Base-by-base conservation (phyloP, 192 early-diverging fungal species). In the Backusella tarrabulga region DNA sequence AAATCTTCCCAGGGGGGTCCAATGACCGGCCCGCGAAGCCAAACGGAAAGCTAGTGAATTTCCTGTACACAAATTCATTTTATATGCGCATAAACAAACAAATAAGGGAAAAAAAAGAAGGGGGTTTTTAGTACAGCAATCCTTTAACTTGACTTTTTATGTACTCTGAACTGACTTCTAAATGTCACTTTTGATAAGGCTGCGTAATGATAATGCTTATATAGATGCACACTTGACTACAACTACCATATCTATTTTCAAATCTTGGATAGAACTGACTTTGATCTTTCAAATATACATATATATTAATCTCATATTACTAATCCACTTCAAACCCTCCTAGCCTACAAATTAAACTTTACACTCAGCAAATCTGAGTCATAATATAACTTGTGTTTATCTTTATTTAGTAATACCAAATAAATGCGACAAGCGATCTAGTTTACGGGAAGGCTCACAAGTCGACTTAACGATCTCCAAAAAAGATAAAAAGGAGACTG, bases 1-100 rank as follows among this genome's bases (percentile, higher is more conserved):
- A 63, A 40, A 63, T 63, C 23, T 63, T 63, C 56, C 56, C 56
- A 63, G 56, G 56, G 56, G 56, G 56, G 23, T 63, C 56, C 54
- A 60, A 26, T 60, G 54, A 26, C 21, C 54, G 54, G 11, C 8
- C 21, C 56, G 54, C 54, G 3, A 56, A 56, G 8, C 54, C 12
- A 21, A 23, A 56, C 3, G 56, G 8, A 29, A 63, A 63, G n/a
- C 11, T 0, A 12, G 11, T 63, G 56, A 12, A 23, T 26, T 63
- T 63, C 12, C 9, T 29, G 11, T 9, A 29, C 21, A 63, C 21
- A n/a, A 63, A 14, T 29, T 29, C 56, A 63, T 63, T 32, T 32
- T 32, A 26, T 63, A 23, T 14, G 2, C 3, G 11, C 12, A 14
- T 63, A 63, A 29, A 29, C 7, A 26, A 60, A 29, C 3, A 63